Conservation (phyloP, 257 asterid species). For the Fraxinus excelsior region DNA sequence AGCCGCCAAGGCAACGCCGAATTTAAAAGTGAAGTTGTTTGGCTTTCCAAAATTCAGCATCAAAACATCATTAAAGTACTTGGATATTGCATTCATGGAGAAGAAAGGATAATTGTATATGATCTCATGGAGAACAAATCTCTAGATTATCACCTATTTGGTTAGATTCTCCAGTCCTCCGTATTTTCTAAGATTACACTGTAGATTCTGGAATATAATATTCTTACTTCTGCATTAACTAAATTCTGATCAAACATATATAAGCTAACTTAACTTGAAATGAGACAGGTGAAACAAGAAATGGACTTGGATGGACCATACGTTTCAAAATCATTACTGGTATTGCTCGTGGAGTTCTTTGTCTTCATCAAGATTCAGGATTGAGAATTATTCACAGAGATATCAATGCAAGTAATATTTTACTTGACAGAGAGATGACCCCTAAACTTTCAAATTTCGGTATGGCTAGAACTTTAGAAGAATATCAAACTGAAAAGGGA, state of each 20-base stretch:
- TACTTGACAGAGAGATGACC: not conserved
- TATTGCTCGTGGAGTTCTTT: not conserved
- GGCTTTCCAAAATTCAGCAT: constrained; percentile 10
- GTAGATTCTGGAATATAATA: not conserved
- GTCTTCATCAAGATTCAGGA: not conserved
- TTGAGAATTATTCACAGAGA: not conserved
- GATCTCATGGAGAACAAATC: constrained; percentile 26
- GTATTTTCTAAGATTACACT: not conserved
- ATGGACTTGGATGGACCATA: not conserved
- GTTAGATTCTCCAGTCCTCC: not conserved
- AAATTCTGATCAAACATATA: too few relatives aligned
- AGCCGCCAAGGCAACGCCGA: too few relatives aligned
- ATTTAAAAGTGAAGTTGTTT: constrained; percentile 6
- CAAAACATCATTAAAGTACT: constrained; percentile 4
- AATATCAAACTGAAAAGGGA: too few relatives aligned
- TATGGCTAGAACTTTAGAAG: not conserved
- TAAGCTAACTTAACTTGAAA: too few relatives aligned
- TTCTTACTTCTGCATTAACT: not conserved
- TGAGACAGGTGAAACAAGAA: not conserved
- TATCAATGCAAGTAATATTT: not conserved
- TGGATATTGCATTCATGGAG: constrained; percentile 19
- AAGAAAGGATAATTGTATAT: constrained; percentile 9
- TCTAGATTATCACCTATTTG: not conserved
- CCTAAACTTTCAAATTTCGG: not conserved
- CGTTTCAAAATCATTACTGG: not conserved